Base-by-base conservation (phyloP, 305 asterid species). In the Andrographis paniculata region DNA sequence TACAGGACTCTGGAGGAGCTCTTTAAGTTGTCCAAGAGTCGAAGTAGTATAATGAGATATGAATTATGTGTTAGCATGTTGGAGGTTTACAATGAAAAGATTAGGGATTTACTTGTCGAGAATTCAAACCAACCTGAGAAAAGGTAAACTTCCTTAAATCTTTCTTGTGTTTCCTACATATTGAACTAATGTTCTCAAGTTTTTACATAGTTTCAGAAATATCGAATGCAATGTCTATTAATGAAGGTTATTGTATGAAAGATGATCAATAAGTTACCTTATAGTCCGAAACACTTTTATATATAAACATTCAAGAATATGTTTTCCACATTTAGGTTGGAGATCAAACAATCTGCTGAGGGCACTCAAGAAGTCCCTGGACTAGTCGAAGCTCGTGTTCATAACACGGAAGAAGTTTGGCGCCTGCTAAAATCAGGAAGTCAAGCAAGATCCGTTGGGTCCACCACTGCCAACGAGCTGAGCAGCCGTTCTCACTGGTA, bases 401-500 rank as follows among this genome's bases (percentile, higher is more conserved):
- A 76, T 67, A 74, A 73, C 50, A 85, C 87, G 30, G 73, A 75
- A 62, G 94, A 83, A 55, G 94, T 89, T 16, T 89, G 98, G 98
- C 74, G 67, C 53, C 67, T 89, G 54, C 93, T 89, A 21, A 69
- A 72, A 58, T 70, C 72, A 24, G 98, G 98, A 51, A 73, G 94
- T 57, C 92, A 59, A 67, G 94, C 65, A 50, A 85, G 98, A 82
- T 82, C 98, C 50, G 98, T 89, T 63, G 95, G 98, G 62, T 85
- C 95, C 36, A 89, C 98, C 49, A 82, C 79, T 62, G 95, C 98
- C 11, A 89, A 89, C 59, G 98, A 85, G 69, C 75, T 72, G 47
- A 89, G 98, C 66, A 89, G 98, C 69, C 93, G 98, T 35, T 89
- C 98, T 54, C 98, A 89, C 79, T 82, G 98, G 98, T 89, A 74